Base-by-base conservation (phyloP, 164 flowering plant species). In the Annona squamosa region DNA sequence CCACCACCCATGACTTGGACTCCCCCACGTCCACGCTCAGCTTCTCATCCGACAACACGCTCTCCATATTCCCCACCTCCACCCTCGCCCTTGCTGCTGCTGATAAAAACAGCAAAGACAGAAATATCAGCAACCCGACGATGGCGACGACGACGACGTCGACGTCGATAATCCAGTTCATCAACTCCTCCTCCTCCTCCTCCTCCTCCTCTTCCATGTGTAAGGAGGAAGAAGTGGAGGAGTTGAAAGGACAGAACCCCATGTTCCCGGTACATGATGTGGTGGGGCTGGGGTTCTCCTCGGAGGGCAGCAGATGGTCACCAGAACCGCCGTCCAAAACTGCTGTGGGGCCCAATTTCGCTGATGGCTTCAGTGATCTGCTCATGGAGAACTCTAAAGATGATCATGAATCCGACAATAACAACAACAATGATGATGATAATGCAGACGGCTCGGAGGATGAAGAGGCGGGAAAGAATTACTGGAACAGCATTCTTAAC, bases 401-500 rank as follows among this genome's bases (percentile, higher is more conserved):
- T 12, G 17, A 44, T 0, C 46, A 48, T 52, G 42, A 17, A 9
- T 46, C 66, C 48, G 17, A 52, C 41, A n/a, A 43, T 13, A 10
- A 13, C 42, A 3, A 18, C 0, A 4, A 26, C 5, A 43, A 26
- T 9, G 74, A 37, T 41, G 65, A 61, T 2, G 74, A 72, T n/a
- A 16, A 62, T n/a, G 70, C 48, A 7, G 44, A 65, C 26, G 69
- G 46, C 1, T 57, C 74, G 65, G 83, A 70, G 9, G 62, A 78
- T 61, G 83, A 70, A 44, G 90, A 88, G 47, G 92, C 86, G 76
- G 83, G 84, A 81, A 91, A 91, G 80, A 88, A 83, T 70, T 92
- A 94, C 74, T 94, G 98, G 98, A 89, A 85, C 75, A 88, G 80
- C 63, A 89, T 94, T 77, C 93, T 94, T 47, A 82, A 89, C 77